Evolutionary conservation across 768 basidiomycete species (phyloP).

Genomic region (Tulasnella sp.): DNA sequence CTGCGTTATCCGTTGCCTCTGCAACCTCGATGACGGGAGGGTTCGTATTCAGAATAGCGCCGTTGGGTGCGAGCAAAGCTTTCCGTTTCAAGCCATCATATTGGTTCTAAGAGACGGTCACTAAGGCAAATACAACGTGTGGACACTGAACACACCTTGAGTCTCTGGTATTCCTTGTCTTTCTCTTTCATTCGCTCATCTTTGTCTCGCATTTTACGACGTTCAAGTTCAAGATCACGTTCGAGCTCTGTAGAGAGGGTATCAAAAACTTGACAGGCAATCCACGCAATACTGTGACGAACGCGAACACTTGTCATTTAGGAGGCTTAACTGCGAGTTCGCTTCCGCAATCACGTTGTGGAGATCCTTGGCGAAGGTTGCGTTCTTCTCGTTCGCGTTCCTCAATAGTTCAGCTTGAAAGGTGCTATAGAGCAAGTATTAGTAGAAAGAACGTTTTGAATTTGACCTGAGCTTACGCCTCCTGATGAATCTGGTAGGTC

Average conservation of each 20-base stretch:
- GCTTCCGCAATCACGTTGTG: conserved; percentile 82
- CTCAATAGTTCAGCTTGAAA: conserved; percentile 78
- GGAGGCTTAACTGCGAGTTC: conserved; percentile 60
- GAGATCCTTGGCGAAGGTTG: conserved; percentile 71
- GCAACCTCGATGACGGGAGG: not conserved
- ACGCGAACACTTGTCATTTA: conserved; percentile 61
- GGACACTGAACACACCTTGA: conserved; percentile 42
- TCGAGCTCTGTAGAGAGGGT: conserved; percentile 46
- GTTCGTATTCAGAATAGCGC: not conserved
- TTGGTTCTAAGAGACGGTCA: conserved; percentile 27
- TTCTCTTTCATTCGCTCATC: conserved; percentile 64
- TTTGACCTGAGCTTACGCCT: conserved; percentile 39
- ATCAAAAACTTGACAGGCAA: not conserved
- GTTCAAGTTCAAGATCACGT: conserved; percentile 69
- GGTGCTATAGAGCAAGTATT: conserved; percentile 33
- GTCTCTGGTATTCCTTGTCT: conserved; percentile 79
- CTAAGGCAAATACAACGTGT: not conserved
- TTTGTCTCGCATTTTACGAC: conserved; percentile 58
- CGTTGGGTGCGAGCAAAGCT: conserved; percentile 46
- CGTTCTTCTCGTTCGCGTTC: conserved; percentile 70
- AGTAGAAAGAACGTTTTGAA: not conserved
- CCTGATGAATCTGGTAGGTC: conserved; percentile 85
- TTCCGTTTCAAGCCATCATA: conserved; percentile 78
- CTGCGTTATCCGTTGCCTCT: not conserved
- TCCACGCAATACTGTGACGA: conserved; percentile 10